Base-by-base conservation (phyloP, 352 stramenopile genomes). In the Phytopythium oedochilum region DNA sequence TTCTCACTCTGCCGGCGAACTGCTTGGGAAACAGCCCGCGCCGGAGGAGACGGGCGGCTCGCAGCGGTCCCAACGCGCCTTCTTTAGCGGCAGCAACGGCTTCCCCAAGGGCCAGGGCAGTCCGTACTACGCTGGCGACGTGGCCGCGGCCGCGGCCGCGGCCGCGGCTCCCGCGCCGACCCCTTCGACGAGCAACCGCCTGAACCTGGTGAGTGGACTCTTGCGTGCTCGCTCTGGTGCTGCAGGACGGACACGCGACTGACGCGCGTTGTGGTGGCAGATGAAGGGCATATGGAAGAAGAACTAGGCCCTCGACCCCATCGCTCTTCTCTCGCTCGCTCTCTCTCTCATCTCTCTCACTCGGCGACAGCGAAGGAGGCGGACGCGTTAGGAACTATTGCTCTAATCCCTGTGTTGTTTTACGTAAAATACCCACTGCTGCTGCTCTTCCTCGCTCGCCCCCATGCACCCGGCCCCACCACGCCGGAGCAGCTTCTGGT, bases 211-310 rank as follows among this genome's bases (percentile, higher is more conserved):
- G 70, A 45, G 65, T 57, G 48, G n/a, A 15, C 35, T 36, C 23
- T 6, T n/a, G n/a, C n/a, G n/a, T 34, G 29, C 5, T 10, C 29
- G 29, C 29, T 5, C 29, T 5, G 5, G 29, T 34, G 5, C 29
- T 5, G 29, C 29, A 10, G 29, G 5, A 20, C 10, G 23, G 34
- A 35, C 11, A 28, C 35, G 22, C 26, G 18, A 36, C 34, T 46
- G 18, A 43, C 53, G 31, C 2, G 28, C 23, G 42, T 32, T 17
- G 23, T 48, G 18, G 10, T 31, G 42, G 17, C 38, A 91, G 81
- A 83, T 89, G 70, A 91, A 91, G 63, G 80, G 80, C 50, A 83
- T 91, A 66, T 89, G 81, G 81, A 89, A 87, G 60, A 89, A 88
- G 59, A 91, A 89, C 68, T 90, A 84, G 76, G 23, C 23, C 26